Conservation (phyloP, 192 early-diverging fungal genomes). For the Helicostylum pulchrum region DNA sequence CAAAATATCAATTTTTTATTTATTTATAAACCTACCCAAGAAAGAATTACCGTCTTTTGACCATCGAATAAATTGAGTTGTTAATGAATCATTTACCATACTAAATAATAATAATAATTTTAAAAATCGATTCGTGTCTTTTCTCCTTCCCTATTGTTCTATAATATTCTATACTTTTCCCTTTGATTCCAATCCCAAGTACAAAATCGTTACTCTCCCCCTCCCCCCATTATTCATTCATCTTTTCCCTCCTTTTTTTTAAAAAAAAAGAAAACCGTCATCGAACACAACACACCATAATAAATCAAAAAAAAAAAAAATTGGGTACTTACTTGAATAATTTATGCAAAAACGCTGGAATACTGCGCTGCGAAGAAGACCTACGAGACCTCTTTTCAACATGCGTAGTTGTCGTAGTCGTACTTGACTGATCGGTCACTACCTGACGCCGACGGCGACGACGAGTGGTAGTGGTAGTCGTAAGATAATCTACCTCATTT, state of each 20-base stretch:
- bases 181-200: not conserved
- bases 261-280: not conserved
- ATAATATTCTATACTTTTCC: not conserved
- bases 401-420: no score
- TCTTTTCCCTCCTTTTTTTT: not conserved
- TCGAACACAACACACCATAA: no score
- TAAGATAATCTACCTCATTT: no score
- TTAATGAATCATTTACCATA: constrained; percentile 84
- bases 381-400: not conserved
- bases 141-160: not conserved
- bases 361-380: constrained; percentile 28
- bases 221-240: not conserved
- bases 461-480: no score
- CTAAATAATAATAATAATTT: constrained; percentile 38
- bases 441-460: no score
- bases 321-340: constrained; percentile 67
- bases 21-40: constrained; percentile 42
- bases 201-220: not conserved
- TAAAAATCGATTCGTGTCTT: not conserved
- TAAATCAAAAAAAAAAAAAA: no score
- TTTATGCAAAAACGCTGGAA: constrained; percentile 93
- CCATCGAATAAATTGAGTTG: constrained; percentile 86
- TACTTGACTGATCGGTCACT: no score
- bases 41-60: constrained; percentile 85
- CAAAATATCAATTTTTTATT: not conserved